Evolutionary conservation across 2,329 filamentous ascomycete genomes (phyloP), one percentile per base, ranked within the genome.

Genomic region (Colletotrichum sp.): DNA sequence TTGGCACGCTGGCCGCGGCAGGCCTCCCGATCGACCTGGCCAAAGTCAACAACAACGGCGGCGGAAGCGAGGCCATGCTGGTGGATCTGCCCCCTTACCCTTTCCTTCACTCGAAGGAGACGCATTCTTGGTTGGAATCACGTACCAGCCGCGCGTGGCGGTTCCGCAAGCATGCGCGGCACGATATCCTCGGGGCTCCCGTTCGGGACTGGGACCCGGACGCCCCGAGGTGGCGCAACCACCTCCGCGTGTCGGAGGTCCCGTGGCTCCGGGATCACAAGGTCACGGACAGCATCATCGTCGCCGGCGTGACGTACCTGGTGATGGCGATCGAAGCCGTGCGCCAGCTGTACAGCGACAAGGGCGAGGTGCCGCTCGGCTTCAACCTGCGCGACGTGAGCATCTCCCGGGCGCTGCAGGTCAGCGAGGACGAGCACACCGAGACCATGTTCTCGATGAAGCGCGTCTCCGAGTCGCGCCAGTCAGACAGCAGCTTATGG

Each of bases 191-290:
- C 21, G 78, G 78, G 13, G 36, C 57, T 30, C 57, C 55, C 57
- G 60, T 65, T 12, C 60, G 60, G 36, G 68, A 71, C 16, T 65
- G 60, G 55, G 57, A 63, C 28, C 52, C 39, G 66, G n/a, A 63
- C 18, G 39, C 64, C 18, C 62, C 75, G n/a, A 69, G 64, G 6
- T 78, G 70, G 71, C 75, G 79, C n/a, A 75, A 78, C 64, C 34
- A 64, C 26, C 34, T 78, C 32, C 77, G 77, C 3, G 73, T 85
- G 4, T 80, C 82, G 8, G 83, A 87, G 52, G 71, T 86, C 18
- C 84, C 89, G 21, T 89, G 89, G 73, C 84, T 87, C 28, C 80
- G 86, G 68, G 87, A 89, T 76, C 88, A 89, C 80, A 79, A 80
- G 30, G 86, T 89, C 79, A 84, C 87, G 71, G 87, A 83, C 79